Base-by-base conservation (phyloP, 306 rosid species). In the Styphnolobium japonicum region DNA sequence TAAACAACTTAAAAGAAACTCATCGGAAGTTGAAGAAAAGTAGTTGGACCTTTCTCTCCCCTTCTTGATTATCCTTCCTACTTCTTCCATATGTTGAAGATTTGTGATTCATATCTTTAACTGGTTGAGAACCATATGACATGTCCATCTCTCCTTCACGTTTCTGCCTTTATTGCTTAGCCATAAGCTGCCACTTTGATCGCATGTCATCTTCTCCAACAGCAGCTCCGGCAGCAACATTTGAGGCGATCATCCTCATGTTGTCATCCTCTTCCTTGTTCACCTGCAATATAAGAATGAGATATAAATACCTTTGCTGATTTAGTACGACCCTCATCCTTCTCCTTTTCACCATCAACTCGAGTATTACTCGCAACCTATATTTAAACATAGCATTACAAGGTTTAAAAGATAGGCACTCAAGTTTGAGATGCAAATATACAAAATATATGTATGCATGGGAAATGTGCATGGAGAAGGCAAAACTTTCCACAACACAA, bases 191-290 rank as follows among this genome's bases (percentile, higher is more conserved):
- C 98, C 97, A 94, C 87, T 92, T 94, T 7, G 97, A 94, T 64
- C 92, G 82, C 98, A 94, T 84, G 82, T 94, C 98, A 77, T 92
- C 95, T 79, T 97, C 97, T 84, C 98, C 97, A 74, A 90, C 97
- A 83, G 97, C 98, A 83, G 98, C 98, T 55, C 97, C 95, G 9
- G 97, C 98, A 70, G 98, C 97, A 82, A 95, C 97, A 62, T 95
- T 95, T 81, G 98, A 97, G 34, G 98, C 98, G 68, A 90, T 95
- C 63, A 97, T 85, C 90, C 97, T 88, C 97, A 95, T 91, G 85
- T 95, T 95, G 83, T 92, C 97, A 74, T 95, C 97, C 78, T 87
- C 97, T 80, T 92, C 98, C 85, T 88, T 91, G 87, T 92, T 91
- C 69, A 57, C 87, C 93, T 90, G 39, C 43, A 64, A 71, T 57